Evolutionary conservation across 2,329 filamentous ascomycete species (phyloP).

Genomic region (Penicillium palitans): DNA sequence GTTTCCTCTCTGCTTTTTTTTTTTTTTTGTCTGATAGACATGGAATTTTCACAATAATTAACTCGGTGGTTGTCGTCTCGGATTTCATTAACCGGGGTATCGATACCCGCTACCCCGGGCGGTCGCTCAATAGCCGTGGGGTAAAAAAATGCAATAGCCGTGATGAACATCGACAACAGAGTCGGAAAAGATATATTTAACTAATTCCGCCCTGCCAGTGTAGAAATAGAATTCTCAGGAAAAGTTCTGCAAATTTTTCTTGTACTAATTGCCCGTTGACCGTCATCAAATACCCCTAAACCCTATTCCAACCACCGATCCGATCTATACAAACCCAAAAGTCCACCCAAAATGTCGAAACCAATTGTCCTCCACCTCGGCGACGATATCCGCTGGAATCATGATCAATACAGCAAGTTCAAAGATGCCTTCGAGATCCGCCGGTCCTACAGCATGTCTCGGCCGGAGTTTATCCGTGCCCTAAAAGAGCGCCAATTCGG

Average conservation of each 20-base stretch:
- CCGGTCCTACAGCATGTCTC: conserved; percentile 41
- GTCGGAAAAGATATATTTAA: neutral
- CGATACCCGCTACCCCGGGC: neutral
- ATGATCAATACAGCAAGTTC: conserved; percentile 46
- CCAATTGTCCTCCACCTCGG: conserved; percentile 48
- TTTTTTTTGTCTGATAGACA: neutral
- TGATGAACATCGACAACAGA: neutral
- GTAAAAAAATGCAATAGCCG: neutral
- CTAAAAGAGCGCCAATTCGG: conserved; percentile 44
- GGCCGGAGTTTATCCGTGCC: conserved; percentile 43
- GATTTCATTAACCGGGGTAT: neutral
- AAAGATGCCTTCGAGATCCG: conserved; percentile 39
- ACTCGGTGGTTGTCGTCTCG: neutral
- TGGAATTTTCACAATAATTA: neutral
- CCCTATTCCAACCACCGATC: neutral
- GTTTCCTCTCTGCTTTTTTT: too few relatives aligned
- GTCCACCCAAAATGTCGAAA: conserved; percentile 27
- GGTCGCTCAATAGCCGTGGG: neutral
- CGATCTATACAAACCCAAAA: neutral
- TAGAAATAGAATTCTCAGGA: neutral
- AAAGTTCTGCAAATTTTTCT: neutral
- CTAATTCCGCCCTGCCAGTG: neutral
- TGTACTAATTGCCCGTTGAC: neutral
- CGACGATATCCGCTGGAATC: conserved; percentile 52
- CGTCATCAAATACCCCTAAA: neutral